A percentile compares a stretch with the other conserved stretches of the same genome.
Conservation (phyloP, 2,329 filamentous ascomycete species). For the Scedosporium dehoogii region DNA sequence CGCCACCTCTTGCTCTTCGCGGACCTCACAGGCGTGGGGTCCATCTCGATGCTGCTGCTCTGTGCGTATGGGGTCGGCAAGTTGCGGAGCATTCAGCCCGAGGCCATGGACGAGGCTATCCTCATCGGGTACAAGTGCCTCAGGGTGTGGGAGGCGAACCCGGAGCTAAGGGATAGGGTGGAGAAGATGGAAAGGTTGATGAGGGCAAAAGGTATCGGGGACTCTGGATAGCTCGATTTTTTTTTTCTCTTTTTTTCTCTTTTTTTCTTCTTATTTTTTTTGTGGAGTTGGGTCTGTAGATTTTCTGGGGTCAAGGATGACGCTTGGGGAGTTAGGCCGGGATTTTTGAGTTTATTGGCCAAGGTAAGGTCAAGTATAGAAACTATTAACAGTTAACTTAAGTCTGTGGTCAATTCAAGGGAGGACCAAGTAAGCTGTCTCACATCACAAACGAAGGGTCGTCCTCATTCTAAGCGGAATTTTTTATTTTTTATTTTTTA, state of each 20-base stretch:
- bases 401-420: too few species aligned
- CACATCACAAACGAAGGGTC: too few species aligned
- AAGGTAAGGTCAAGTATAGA: too few species aligned
- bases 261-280: not conserved
- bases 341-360: too few species aligned
- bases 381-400: too few species aligned
- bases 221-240: not conserved
- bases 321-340: too few species aligned
- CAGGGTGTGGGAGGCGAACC: constrained; percentile 6
- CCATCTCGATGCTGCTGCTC: constrained; percentile 11
- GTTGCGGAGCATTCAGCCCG: constrained; percentile 10
- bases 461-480: too few species aligned
- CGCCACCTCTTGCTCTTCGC: constrained; percentile 12
- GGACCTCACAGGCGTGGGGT: constrained; percentile 11
- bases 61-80: constrained; percentile 8
- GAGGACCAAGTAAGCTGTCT: too few species aligned
- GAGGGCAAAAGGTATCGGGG: not conserved
- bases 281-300: too few species aligned
- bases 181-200: constrained; percentile 2
- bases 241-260: not conserved
- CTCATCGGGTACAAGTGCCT: constrained; percentile 6
- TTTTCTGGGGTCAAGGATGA: too few species aligned
- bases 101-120: constrained; percentile 3
- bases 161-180: not conserved
- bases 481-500: too few species aligned